Evolutionary conservation across 352 stramenopile genomes (phyloP).

Genomic region (Phytophthora pinifolia): DNA sequence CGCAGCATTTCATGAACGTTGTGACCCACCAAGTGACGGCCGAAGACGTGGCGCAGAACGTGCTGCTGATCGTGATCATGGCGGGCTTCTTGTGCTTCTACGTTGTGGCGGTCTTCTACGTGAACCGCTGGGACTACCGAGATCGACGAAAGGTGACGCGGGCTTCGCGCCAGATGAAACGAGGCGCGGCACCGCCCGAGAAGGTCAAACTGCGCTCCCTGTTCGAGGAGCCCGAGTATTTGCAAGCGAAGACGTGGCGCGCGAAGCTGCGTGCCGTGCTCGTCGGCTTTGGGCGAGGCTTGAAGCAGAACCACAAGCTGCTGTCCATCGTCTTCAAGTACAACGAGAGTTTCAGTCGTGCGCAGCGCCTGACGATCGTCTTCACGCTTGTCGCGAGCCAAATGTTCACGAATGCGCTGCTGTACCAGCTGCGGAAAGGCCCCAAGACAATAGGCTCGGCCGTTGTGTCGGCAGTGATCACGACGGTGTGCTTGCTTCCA

Average conservation of each 20-base stretch:
- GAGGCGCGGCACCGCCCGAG: constrained; percentile 30
- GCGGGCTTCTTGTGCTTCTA: constrained; percentile 55
- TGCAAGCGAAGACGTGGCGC: constrained; percentile 46
- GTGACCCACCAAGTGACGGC: constrained; percentile 54
- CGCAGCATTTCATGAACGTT: constrained; percentile 62
- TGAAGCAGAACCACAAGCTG: constrained; percentile 73
- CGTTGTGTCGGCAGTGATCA: constrained; percentile 58
- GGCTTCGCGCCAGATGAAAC: constrained; percentile 33
- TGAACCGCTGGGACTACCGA: constrained; percentile 55
- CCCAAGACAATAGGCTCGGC: constrained; percentile 47
- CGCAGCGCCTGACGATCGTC: constrained; percentile 63
- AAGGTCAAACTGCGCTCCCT: constrained; percentile 59
- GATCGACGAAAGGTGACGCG: constrained; percentile 47
- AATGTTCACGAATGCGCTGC: constrained; percentile 70
- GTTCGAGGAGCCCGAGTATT: constrained; percentile 64
- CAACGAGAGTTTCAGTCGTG: constrained; percentile 65
- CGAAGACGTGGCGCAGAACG: constrained; percentile 61
- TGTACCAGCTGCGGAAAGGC: constrained; percentile 55
- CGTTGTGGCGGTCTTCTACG: constrained; percentile 53
- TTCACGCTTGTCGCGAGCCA: constrained; percentile 73
- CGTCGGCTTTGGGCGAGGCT: constrained; percentile 40
- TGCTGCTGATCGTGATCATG: constrained; percentile 54
- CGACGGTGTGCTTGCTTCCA: constrained; percentile 63
- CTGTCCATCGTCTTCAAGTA: constrained; percentile 75
- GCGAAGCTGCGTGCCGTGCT: constrained; percentile 44